Evolutionary conservation across 1,139 yeast genomes (phyloP), one percentile per base, ranked within the genome.

Genomic region (Suhomyces bolitotheri): DNA sequence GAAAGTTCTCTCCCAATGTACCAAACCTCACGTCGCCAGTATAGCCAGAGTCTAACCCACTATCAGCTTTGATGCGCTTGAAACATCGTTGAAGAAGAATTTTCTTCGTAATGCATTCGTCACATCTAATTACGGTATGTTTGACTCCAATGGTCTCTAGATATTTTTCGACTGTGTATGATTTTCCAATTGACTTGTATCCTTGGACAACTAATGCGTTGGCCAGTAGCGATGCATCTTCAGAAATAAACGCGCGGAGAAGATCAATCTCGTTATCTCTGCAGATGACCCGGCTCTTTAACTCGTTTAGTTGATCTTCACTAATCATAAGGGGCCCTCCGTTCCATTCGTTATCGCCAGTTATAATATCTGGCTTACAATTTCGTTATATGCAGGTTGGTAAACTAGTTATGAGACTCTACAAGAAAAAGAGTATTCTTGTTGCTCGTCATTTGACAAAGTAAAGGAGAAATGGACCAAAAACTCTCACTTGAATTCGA

Each of bases 1-100:
- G 62, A 43, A 78, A 69, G 32, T 68, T 72, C 38, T 76, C 82
- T 15, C 77, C 51, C 12, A 48, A 30, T 1, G 51, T 31, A 4
- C 46, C 46, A 8, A 36, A 40, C 12, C 34, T 33, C 7, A 35
- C 34, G 8, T 38, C 46, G 4, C 25, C 19, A 5, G 29, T 25
- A 11, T 34, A 30, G 24, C 25, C 29, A 2, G 25, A 24, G 3
- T 38, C 38, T 17, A 49, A 42, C 1, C 62, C 64, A 40, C 65
- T 59, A 39, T 64, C 71, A 4, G 35, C 39, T 17, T 55, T 46
- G 8, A 69, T 56, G 9, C 51, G 40, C 38, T 54, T 56, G 24
- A 65, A 51, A 40, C 74, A 64, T 28, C 64, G 44, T 36, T 66
- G 74, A n/a, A 71, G 56, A 8, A 71, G 46, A 16, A 68, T 51